Conservation (phyloP, 768 basidiomycete species). For the Myochromella boudieri region DNA sequence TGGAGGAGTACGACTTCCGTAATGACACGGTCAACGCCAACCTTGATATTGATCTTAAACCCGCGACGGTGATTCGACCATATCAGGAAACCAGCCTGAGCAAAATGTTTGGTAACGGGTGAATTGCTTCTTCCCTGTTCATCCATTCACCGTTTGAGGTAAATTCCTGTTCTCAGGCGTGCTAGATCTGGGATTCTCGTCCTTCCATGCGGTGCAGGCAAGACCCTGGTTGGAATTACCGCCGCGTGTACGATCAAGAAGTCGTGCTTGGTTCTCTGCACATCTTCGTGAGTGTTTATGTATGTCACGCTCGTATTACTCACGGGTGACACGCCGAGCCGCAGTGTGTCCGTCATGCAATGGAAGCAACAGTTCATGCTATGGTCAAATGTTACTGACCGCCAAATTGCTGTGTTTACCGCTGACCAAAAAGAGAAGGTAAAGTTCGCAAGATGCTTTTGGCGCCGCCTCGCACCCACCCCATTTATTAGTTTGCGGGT, state of each 20-base stretch:
- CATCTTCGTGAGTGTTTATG: slow-evolving; percentile 78
- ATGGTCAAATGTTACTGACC: slow-evolving; percentile 97
- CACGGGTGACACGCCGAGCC: slow-evolving; percentile 6
- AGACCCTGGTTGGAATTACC: slow-evolving; percentile 98
- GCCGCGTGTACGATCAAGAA: slow-evolving; percentile 99
- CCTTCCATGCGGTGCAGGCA: slow-evolving; percentile 96
- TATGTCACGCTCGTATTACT: slow-evolving; percentile 6
- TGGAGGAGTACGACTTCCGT: slow-evolving; percentile 99
- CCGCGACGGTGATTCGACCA: slow-evolving; percentile 93
- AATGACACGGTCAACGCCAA: slow-evolving; percentile 97
- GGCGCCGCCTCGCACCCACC: slow-evolving; percentile 6
- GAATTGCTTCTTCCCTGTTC: slow-evolving; percentile 20
- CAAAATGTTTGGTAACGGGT: slow-evolving; percentile 99
- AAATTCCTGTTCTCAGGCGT: slow-evolving; percentile 47
- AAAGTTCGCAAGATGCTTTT: slow-evolving; percentile 12
- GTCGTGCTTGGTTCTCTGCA: slow-evolving; percentile 95
- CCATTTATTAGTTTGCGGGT: slow-evolving; percentile 74
- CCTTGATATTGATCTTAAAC: slow-evolving; percentile 97
- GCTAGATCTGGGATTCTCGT: slow-evolving; percentile 98
- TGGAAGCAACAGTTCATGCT: slow-evolving; percentile 99
- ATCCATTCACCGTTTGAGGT: slow-evolving; percentile 4
- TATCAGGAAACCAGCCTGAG: slow-evolving; percentile 98
- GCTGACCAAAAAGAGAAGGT: slow-evolving; percentile 98
- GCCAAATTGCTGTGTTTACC: slow-evolving; percentile 96
- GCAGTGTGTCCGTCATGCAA: slow-evolving; percentile 92